Evolutionary conservation across 2,329 filamentous ascomycete species (phyloP).

Genomic region (Colletotrichum cuscutae): DNA sequence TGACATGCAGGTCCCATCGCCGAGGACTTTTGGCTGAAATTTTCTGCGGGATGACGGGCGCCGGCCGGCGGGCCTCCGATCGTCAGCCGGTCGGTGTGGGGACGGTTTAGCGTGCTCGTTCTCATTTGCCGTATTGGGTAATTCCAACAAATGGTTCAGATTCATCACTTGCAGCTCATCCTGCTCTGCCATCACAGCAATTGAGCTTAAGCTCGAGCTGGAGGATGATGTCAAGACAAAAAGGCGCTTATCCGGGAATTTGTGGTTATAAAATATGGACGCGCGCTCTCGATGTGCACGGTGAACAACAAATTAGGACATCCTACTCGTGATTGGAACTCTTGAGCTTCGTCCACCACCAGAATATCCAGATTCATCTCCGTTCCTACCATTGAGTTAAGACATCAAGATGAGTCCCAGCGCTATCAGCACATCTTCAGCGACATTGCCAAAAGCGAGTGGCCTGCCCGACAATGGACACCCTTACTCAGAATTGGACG

Average conservation of each 20-base stretch:
- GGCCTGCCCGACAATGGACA: conserved; percentile 42
- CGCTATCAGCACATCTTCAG: not conserved
- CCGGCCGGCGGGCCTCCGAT: not conserved
- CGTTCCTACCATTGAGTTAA: not conserved
- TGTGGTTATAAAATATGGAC: rapidly evolving
- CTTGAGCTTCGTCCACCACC: too few species aligned
- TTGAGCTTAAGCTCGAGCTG: too few species aligned
- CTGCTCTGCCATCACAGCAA: too few species aligned
- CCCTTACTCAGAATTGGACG: conserved; percentile 68
- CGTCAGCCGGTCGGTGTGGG: not conserved
- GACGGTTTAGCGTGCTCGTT: not conserved
- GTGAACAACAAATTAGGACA: too few species aligned
- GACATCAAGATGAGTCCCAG: not conserved
- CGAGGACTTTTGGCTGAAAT: not conserved
- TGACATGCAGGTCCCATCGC: not conserved
- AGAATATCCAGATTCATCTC: not conserved
- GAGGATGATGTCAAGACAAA: not conserved
- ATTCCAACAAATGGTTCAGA: not conserved
- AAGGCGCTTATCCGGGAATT: not conserved
- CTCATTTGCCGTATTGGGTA: not conserved
- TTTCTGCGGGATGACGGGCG: not conserved
- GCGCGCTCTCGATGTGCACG: too few species aligned
- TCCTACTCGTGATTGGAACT: too few species aligned
- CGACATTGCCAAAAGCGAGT: not conserved
- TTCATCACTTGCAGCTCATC: not conserved